Base-by-base conservation (phyloP, 225 moss, liverwort and hornwort genomes). In the Anthoceros angustus region DNA sequence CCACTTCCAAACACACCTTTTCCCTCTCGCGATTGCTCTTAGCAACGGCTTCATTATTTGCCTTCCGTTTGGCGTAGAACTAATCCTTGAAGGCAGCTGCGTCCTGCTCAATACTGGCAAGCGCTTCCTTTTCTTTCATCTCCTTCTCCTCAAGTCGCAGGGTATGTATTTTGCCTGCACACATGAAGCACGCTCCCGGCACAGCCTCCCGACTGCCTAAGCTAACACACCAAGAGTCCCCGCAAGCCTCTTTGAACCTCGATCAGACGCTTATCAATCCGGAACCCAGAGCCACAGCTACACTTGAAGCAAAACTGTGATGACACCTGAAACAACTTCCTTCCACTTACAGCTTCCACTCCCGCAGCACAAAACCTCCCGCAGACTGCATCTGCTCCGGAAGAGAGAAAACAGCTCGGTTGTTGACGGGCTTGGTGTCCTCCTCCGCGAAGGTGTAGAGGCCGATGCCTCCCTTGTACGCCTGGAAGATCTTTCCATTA, bases 21-120 rank as follows among this genome's bases (percentile, higher is more conserved):
- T 92, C 92, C 70, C 78, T 88, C 41, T 92, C 92, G 25, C 92
- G 92, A 63, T 92, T 92, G 65, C 73, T 74, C 79, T 92, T 88
- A 77, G 78, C 84, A 61, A 79, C 84, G 42, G 80, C 71, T 74
- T 88, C 88, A 41, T 83, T 80, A 23, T 79, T 72, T 3, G 79
- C 6, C 63, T 78, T 73, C 25, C 92, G 88, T 76, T 92, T 92
- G 43, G 66, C 18, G 49, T 67, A 80, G 42, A 75, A 67, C 42
- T 72, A 66, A 23, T 77, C 84, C 74, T 88, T 92, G 75, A 75
- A 88, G 65, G 82, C 80, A 77, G 86, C 84, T 48, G 86, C 92
- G 40, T 92, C 86, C 40, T 84, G 84, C 2, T 86, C 74, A 66
- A 88, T 73, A 73, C 84, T 84, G 46, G 77, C 82, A 42, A 88